Evolutionary conservation across 306 rosid genomes (phyloP), one percentile per base, ranked within the genome.

Genomic region (Ammopiptanthus mongolicus): DNA sequence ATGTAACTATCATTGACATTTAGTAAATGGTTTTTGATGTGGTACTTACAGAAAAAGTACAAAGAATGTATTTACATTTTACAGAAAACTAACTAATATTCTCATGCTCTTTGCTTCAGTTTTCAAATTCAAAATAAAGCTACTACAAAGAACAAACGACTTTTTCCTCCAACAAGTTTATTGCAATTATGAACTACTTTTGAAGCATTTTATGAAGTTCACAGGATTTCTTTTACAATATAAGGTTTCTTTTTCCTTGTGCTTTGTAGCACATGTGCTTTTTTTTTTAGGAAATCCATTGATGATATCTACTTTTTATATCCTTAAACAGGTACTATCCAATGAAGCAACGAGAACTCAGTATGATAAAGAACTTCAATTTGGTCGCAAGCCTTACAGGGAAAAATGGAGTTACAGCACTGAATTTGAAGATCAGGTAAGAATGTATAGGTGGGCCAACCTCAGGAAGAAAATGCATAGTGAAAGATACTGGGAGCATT

Each of bases 241-340:
- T 42, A 50, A 59, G 62, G 31, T 41, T 73, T 12, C n/a, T 61
- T 68, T 66, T 41, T 25, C 3, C 31, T 13, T 48, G 80, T 76
- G 31, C 67, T 70, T 52, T 9, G 33, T 12, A 56, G 36, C 56
- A 41, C 28, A 11, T 42, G 53, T 61, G 17, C 46, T 18, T 59
- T 12, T 33, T n/a, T n/a, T n/a, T n/a, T n/a, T n/a, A n/a, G 23
- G n/a, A 72, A 21, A 62, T 72, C 31, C 28, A 55, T 10, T 71
- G 69, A 64, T 29, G 41, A 58, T 46, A 23, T 73, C 9, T 33
- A 17, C 37, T 82, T 62, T 37, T 50, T 46, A 44, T 82, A 28
- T 70, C 71, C 55, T 21, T 31, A 70, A 80, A 78, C 83, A 94
- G 98, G 92, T 94, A 17, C 82, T 94, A 58, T 85, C 97, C 33